These are phyloP conservation scores for Adenanthera pavonina DNA, from an alignment of 306 rosid genomes.

Conservation along the genomic window DNA sequence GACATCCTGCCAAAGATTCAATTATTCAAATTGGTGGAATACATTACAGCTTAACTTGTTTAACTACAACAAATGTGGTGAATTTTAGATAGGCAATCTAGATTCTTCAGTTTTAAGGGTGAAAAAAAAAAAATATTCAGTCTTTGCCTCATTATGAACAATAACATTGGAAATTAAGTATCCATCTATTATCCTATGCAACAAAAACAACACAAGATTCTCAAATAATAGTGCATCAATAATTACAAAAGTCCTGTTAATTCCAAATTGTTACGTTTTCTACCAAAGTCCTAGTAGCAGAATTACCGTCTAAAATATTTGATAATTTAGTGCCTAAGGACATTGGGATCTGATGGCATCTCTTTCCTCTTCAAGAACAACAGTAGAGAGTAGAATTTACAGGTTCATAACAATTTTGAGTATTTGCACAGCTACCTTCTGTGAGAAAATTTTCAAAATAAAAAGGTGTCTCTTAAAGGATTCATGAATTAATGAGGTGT, in stretches of 20 bases:
- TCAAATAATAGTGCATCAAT: not conserved
- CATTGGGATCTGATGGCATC: not conserved
- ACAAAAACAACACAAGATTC: not conserved
- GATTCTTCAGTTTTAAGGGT: not conserved
- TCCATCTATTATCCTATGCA: conserved; percentile 2
- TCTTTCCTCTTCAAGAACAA: conserved; percentile 19
- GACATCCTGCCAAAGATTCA: conserved; percentile 22
- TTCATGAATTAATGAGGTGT: too few species aligned
- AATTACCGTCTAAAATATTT: not conserved
- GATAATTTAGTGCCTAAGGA: not conserved
- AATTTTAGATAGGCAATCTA: not conserved
- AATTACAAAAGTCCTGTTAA: not conserved
- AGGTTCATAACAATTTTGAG: conserved; percentile 29
- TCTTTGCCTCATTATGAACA: not conserved
- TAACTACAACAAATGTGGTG: not conserved
- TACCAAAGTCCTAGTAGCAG: not conserved
- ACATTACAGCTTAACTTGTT: conserved; percentile 15
- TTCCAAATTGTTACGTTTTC: not conserved
- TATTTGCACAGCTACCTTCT: conserved; percentile 10
- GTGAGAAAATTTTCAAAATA: not conserved
- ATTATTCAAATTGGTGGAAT: conserved; percentile 16
- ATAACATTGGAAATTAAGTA: not conserved
- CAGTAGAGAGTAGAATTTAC: conserved; percentile 9
- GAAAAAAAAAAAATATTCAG: not conserved
- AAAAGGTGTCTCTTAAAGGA: too few species aligned